phyloP scores from a whole-genome alignment of 306 rosid genomes.

The Casuarina equisetifolia region DNA sequence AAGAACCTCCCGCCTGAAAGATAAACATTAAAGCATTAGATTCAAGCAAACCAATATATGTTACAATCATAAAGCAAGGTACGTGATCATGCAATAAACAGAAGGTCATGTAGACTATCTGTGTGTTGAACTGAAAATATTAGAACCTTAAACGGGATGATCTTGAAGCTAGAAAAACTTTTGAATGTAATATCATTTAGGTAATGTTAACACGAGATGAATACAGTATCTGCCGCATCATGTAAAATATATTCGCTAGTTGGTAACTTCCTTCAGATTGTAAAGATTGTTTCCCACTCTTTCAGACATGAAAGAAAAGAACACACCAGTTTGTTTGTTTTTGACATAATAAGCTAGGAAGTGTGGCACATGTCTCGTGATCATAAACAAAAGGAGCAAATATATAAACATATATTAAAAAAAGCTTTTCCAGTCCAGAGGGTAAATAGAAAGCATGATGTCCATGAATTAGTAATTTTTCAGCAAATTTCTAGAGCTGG shows the following conservation, averaged over 20 bases:
- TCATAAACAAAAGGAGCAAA: background rate
- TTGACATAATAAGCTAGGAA: background rate
- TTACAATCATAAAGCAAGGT: background rate
- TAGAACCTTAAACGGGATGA: background rate
- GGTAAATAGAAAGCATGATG: background rate
- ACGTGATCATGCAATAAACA: background rate
- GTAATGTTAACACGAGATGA: background rate
- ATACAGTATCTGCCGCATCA: background rate
- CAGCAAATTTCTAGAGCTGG: background rate
- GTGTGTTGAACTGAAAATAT: background rate
- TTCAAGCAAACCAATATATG: background rate
- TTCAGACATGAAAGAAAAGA: background rate
- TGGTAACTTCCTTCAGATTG: background rate
- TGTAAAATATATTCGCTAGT: background rate
- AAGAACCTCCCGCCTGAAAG: conserved; percentile 83
- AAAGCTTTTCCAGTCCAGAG: background rate
- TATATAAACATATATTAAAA: too few species aligned
- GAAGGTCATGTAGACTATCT: background rate
- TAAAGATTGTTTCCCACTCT: background rate
- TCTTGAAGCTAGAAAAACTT: background rate
- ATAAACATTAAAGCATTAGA: conserved; percentile 8
- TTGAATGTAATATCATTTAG: background rate
- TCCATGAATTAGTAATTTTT: background rate
- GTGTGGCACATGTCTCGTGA: background rate
- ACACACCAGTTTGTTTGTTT: background rate